Evolutionary conservation across 1,139 yeast genomes (phyloP), one percentile per base, ranked within the genome.

Genomic region (Suhomyces yuchorum): DNA sequence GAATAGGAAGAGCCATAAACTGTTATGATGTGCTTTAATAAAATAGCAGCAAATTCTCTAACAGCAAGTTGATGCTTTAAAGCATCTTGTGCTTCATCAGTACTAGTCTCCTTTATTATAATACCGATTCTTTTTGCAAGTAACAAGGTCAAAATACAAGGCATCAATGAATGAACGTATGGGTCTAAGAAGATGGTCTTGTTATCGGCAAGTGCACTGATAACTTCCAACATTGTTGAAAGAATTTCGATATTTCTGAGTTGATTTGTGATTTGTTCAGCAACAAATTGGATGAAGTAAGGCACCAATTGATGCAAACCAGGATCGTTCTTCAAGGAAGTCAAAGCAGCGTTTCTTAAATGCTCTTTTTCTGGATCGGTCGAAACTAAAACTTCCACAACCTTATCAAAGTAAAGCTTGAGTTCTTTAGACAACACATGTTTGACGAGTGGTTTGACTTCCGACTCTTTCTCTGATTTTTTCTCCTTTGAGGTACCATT

Each of bases 271-370:
- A 93, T 85, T 60, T 95, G 96, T 64, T 95, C 99, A 11, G 97
- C 96, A 23, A 91, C 91, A 65, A 93, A 92, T 63, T 93, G 98
- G 47, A 93, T 91, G 59, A 95, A 89, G 64, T 95, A 95, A 2
- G 99, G 99, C 6, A 95, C 95, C 46, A 95, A 72, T 67, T 95
- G 99, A 70, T 95, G 99, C 51, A 95, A 73, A 30, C 99, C 99
- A 1, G 98, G 97, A 62, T 95, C 99, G 40, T 87, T 85, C 51
- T 89, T 82, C 52, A 93, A 74, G 12, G 96, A 87, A 39, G 85
- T 84, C 47, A 93, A 73, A 1, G 97, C 97, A 0, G 97, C 96
- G 39, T 80, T 79, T 56, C 82, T 81, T 61, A 88, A 70, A 46
- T 73, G 71, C 48, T 82, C 90, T 55, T 81, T 79, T 46, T 79